Base-by-base conservation (phyloP, 1,284 basidiomycete species). In the Porogramme epimiltina region DNA sequence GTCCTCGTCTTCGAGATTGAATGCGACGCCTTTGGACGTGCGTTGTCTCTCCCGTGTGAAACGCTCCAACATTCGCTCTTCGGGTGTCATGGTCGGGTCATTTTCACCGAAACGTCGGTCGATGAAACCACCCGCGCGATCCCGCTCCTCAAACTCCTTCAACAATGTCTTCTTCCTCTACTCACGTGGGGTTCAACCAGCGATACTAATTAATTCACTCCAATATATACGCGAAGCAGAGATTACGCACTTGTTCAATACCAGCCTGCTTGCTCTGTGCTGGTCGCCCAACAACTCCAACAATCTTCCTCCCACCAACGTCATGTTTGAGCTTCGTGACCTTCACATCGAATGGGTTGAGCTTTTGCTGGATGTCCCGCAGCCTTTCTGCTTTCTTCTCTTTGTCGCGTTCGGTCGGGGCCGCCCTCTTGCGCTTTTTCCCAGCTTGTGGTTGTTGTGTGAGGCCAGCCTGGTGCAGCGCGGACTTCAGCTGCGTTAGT, bases 71-170 rank as follows among this genome's bases (percentile, higher is more conserved):
- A 98, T 98, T 59, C 94, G 91, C 63, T 99, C 96, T 69, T 99
- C 97, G 16, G 94, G 78, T 10, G 89, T 89, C 80, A 99, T 85
- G 10, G 84, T 82, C 2, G 95, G 87, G 62, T 99, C 87, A 63
- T 91, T 89, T 80, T 99, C 97, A 73, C 97, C 97, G 64, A 99
- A 98, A 36, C 97, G 89, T 49, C 93, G 84, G 71, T 99, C 97
- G 48, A 96, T 75, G 59, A 99, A 89, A 4, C 93, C 91, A 10
- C 95, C 95, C 13, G 89, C 85, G 60, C 88, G 89, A 43, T 81
- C 84, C 63, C 80, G 84, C 58, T 88, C 81, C 47, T 93, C 83
- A 26, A 85, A 87, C 72, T 98, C 95, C 48, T 95, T 95, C 40
- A 98, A 73, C 19, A 99, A 75, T 0, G 87, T 91, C 73, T 91